phyloP scores from a whole-genome alignment of 306 rosid genomes.

The Prunus mira region DNA sequence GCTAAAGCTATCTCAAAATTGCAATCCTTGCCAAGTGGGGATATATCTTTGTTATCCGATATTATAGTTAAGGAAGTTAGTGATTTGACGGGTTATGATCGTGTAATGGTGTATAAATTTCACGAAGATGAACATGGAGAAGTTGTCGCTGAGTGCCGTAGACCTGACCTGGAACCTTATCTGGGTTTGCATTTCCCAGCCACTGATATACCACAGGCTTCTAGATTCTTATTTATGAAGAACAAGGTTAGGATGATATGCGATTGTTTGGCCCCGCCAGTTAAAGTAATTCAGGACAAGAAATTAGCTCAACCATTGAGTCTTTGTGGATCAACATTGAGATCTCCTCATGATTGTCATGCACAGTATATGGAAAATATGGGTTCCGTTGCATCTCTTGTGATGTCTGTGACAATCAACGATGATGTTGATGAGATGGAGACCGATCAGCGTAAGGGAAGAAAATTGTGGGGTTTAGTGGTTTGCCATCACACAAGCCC shows the following conservation, averaged over 20 bases:
- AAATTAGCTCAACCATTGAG: slow-evolving; percentile 37
- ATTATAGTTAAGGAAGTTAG: slow-evolving; percentile 44
- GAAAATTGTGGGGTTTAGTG: slow-evolving; percentile 42
- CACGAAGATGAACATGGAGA: slow-evolving; percentile 50
- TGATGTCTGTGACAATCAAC: slow-evolving; percentile 38
- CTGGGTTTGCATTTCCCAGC: slow-evolving; percentile 46
- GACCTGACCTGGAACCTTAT: slow-evolving; percentile 40
- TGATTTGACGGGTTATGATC: slow-evolving; percentile 44
- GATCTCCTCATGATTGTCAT: slow-evolving; percentile 47
- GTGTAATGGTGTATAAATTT: slow-evolving; percentile 46
- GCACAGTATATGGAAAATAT: slow-evolving; percentile 42
- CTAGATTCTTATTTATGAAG: slow-evolving; percentile 44
- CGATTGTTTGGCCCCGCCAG: slow-evolving; percentile 45
- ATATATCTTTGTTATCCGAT: slow-evolving; percentile 31
- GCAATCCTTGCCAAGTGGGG: slow-evolving; percentile 42
- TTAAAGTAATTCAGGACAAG: slow-evolving; percentile 38
- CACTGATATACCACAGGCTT: slow-evolving; percentile 49
- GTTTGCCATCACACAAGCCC: slow-evolving; percentile 51
- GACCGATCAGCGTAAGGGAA: slow-evolving; percentile 36
- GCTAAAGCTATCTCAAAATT: slow-evolving; percentile 46
- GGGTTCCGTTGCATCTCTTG: slow-evolving; percentile 46
- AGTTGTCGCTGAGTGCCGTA: slow-evolving; percentile 37
- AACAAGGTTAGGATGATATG: slow-evolving; percentile 46
- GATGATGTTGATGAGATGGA: slow-evolving; percentile 31
- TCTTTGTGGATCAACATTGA: slow-evolving; percentile 40